These are phyloP conservation scores for Thermoascus crustaceus DNA, from an alignment of 2,329 filamentous ascomycete species.

Conservation along the genomic window DNA sequence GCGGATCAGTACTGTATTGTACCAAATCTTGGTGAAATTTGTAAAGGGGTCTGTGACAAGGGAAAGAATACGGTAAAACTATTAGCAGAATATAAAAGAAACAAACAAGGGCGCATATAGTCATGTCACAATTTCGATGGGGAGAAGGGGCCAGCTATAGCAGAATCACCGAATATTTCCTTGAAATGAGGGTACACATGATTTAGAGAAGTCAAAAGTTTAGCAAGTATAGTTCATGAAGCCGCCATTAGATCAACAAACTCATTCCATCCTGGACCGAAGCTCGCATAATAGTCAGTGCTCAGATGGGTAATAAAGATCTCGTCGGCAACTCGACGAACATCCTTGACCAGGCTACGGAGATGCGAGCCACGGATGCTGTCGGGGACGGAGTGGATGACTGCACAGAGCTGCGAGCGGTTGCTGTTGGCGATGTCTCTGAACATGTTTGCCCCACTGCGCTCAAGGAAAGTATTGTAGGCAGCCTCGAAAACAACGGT, in stretches of 20 bases:
- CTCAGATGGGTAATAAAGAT: constrained; percentile 34
- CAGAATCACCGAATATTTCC: no score
- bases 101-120: no score
- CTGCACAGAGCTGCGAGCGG: constrained; percentile 24
- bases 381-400: constrained; percentile 33
- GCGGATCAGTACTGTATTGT: no score
- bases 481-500: constrained; percentile 41
- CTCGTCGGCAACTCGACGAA: constrained; percentile 28
- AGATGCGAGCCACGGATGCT: constrained; percentile 21
- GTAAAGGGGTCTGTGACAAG: no score
- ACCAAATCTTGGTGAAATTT: no score
- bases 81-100: no score
- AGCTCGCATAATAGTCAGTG: constrained; percentile 34
- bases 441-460: constrained; percentile 25
- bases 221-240: neutral
- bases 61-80: no score
- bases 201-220: neutral
- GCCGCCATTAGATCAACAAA: constrained; percentile 20
- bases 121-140: no score
- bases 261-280: constrained; percentile 29
- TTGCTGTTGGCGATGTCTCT: constrained; percentile 22
- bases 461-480: constrained; percentile 30
- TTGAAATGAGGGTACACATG: no score
- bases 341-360: constrained; percentile 25
- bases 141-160: no score